A percentile compares a stretch with the other conserved stretches of the same genome.
Conservation (phyloP, 495 filamentous ascomycete genomes). For the Mytilinidion resinicola region DNA sequence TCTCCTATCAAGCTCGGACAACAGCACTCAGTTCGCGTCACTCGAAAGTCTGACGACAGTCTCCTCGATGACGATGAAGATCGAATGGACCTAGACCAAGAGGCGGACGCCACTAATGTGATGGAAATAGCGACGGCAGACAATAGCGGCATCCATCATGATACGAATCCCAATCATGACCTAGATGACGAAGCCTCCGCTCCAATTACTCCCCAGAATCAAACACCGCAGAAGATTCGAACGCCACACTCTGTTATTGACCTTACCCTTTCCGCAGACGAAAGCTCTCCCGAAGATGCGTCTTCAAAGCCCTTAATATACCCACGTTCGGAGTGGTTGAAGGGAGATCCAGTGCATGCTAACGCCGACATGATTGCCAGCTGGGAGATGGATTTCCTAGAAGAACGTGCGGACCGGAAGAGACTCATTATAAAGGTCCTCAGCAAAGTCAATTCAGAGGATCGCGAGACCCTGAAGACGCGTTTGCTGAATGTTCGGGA, state of each 20-base stretch:
- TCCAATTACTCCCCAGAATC: not conserved
- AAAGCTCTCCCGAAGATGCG: not conserved
- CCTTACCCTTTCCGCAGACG: not conserved
- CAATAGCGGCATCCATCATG: not conserved
- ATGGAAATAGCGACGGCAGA: not conserved
- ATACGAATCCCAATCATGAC: not conserved
- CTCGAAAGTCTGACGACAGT: not conserved
- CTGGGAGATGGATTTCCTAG: constrained; percentile 26
- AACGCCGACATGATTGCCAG: not conserved
- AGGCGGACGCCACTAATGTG: not conserved
- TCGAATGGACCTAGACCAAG: not conserved
- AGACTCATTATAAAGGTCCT: constrained; percentile 33
- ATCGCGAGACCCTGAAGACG: constrained; percentile 2
- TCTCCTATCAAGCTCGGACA: not conserved
- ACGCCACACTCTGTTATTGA: not conserved
- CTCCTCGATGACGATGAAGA: not conserved
- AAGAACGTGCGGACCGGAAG: constrained; percentile 20
- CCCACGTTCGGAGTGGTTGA: not conserved
- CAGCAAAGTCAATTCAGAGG: constrained; percentile 3
- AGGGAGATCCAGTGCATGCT: constrained; percentile 5
- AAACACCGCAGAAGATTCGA: not conserved
- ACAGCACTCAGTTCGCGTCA: not conserved
- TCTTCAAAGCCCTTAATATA: not conserved
- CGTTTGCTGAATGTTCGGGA: constrained; percentile 6
- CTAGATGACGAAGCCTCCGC: no score